Percentiles rank a stretch among this genome's conserved stretches.
Conservation (phyloP, 1,284 basidiomycete species). For the Marasmius fiardii region DNA sequence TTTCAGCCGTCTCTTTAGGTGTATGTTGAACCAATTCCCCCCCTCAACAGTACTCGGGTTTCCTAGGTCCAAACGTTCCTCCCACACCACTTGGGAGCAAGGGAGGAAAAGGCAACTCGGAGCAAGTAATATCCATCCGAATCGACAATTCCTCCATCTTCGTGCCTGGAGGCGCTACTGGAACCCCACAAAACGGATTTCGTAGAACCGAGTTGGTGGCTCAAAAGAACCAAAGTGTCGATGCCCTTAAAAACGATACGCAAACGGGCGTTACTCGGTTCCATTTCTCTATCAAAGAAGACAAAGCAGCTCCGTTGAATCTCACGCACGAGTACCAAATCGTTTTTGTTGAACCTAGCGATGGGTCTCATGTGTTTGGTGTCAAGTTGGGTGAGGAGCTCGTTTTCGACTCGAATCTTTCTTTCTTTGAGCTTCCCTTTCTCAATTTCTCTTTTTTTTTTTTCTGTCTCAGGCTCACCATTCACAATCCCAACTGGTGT, state of each 20-base stretch:
- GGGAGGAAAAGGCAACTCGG: too few species aligned
- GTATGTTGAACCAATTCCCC: too few species aligned
- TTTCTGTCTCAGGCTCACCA: slow-evolving; percentile 51
- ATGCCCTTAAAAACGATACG: slow-evolving; percentile 35
- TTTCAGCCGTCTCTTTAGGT: slow-evolving; percentile 44
- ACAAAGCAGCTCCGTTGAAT: slow-evolving; percentile 44
- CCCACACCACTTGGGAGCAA: slow-evolving; percentile 52
- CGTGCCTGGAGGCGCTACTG: slow-evolving; percentile 39
- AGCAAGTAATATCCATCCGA: slow-evolving; percentile 47
- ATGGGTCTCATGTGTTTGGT: slow-evolving; percentile 56
- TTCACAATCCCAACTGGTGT: slow-evolving; percentile 47
- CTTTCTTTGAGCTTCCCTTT: background rate
- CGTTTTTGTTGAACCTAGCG: slow-evolving; percentile 58
- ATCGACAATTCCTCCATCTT: slow-evolving; percentile 61
- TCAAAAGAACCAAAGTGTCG: slow-evolving; percentile 36
- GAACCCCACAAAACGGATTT: slow-evolving; percentile 48
- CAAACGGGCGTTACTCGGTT: slow-evolving; percentile 47
- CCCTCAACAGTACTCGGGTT: slow-evolving; percentile 40
- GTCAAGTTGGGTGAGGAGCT: slow-evolving; percentile 46
- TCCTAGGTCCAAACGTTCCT: slow-evolving; percentile 32
- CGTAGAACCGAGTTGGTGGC: slow-evolving; percentile 58
- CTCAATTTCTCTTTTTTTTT: too few species aligned
- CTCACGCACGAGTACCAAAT: slow-evolving; percentile 58
- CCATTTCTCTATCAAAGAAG: slow-evolving; percentile 51
- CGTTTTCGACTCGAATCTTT: background rate